Evolutionary conservation across 164 flowering plant genomes (phyloP), one percentile per base, ranked within the genome.

Genomic region (Amborella trichopoda): DNA sequence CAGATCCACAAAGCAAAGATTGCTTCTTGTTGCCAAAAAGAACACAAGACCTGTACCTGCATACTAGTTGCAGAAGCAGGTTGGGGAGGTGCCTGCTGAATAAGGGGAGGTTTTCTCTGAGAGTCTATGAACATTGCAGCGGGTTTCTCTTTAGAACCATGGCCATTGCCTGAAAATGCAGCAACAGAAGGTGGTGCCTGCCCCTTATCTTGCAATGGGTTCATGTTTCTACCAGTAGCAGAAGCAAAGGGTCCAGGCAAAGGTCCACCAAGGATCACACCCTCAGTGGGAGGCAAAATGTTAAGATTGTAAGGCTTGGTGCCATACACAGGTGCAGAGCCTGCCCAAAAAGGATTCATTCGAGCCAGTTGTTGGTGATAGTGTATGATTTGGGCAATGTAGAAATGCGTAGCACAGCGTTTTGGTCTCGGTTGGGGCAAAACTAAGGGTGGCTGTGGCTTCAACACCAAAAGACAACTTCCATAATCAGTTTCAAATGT

Each of bases 331-430:
- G 94, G 56, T 1, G 81, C 76, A 30, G 83, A 60, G 24, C 89
- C 86, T 6, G 94, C 68, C 95, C 94, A 88, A 72, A 73, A 88
- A 6, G 94, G 77, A 48, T 76, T 80, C 79, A 83, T 76, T 78
- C 83, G 80, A 13, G 75, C 56, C 20, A 83, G 45, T 42, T 83
- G 94, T 68, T 88, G 94, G 53, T 75, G 74, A 26, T 42, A 63
- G 45, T 43, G 44, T 21, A 93, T 85, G 27, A 66, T 78, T 53
- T 74, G 58, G 27, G 99, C 99, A 67, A 93, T 75, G 74, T 77
- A 68, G 73, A 70, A 85, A 63, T 93, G 97, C 3, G 95, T 93
- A 6, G 97, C 93, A 55, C 99, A 93, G 54, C 84, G 67, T 65
- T 85, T 85, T 0, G 76, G 81, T 59, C 80, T 60, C 2, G 80